Evolutionary conservation across 2,329 filamentous ascomycete genomes (phyloP).

Genomic region (Zymoseptoria passerinii): DNA sequence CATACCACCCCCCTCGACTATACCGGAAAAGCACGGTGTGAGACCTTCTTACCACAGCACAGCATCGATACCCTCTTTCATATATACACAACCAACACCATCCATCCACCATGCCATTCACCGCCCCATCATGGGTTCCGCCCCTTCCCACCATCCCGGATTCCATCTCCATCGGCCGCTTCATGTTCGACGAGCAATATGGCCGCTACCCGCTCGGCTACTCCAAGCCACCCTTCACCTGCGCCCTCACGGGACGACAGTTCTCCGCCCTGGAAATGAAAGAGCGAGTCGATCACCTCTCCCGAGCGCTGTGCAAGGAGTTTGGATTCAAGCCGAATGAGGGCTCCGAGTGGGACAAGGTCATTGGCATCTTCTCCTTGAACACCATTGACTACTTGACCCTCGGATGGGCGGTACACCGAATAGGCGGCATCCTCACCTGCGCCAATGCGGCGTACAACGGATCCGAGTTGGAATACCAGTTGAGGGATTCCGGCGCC

Average conservation of each 20-base stretch:
- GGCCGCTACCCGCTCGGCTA: slow-evolving; percentile 56
- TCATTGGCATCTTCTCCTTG: slow-evolving; percentile 66
- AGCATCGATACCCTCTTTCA: not conserved
- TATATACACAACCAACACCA: not conserved
- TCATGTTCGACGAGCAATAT: slow-evolving; percentile 65
- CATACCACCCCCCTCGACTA: not conserved
- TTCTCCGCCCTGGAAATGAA: slow-evolving; percentile 57
- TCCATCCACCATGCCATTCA: slow-evolving; percentile 43
- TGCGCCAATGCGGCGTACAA: slow-evolving; percentile 71
- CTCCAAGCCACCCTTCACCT: slow-evolving; percentile 65
- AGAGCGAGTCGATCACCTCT: slow-evolving; percentile 57
- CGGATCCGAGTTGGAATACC: slow-evolving; percentile 60
- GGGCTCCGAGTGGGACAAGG: slow-evolving; percentile 74
- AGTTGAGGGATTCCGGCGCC: slow-evolving; percentile 60
- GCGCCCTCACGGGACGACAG: slow-evolving; percentile 59
- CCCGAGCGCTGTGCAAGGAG: slow-evolving; percentile 60
- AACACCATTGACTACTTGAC: slow-evolving; percentile 77
- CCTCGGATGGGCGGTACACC: slow-evolving; percentile 64
- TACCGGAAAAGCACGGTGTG: not conserved
- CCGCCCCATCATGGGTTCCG: slow-evolving; percentile 54
- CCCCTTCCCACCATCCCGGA: slow-evolving; percentile 62
- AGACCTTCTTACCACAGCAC: not conserved
- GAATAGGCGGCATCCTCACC: slow-evolving; percentile 63
- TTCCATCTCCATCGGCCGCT: slow-evolving; percentile 64
- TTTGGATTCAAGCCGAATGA: slow-evolving; percentile 62